Conservation (phyloP, 2,329 filamentous ascomycete species). For the Passalora sequoiae region DNA sequence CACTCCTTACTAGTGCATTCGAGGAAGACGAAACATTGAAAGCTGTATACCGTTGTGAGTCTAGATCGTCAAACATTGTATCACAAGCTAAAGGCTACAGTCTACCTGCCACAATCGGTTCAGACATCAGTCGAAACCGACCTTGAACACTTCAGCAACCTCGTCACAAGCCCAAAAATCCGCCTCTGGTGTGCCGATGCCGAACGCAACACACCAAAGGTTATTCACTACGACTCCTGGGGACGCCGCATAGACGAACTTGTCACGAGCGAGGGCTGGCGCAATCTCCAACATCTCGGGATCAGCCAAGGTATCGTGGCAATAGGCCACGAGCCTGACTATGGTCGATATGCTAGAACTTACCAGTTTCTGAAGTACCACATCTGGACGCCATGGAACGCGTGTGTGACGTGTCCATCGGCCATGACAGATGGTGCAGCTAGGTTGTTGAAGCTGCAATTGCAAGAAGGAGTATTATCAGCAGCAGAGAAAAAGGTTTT, state of each 20-base stretch:
- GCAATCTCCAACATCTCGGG: slow-evolving; percentile 55
- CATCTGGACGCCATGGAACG: slow-evolving; percentile 56
- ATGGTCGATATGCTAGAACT: slow-evolving; percentile 50
- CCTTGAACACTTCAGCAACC: slow-evolving; percentile 42
- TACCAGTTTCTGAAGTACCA: slow-evolving; percentile 57
- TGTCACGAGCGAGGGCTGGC: slow-evolving; percentile 64
- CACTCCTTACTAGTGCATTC: slow-evolving; percentile 7
- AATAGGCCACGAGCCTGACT: slow-evolving; percentile 53
- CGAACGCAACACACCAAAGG: slow-evolving; percentile 59
- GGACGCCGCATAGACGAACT: slow-evolving; percentile 56
- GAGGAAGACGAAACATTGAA: slow-evolving; percentile 15
- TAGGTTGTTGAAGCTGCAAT: slow-evolving; percentile 41
- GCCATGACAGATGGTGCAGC: slow-evolving; percentile 64
- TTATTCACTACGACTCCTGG: slow-evolving; percentile 58
- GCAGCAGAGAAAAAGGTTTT: slow-evolving; percentile 21
- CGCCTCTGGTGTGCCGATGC: slow-evolving; percentile 58
- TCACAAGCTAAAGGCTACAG: not conserved
- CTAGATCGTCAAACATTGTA: not conserved
- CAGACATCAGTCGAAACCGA: slow-evolving; percentile 8
- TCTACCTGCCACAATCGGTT: slow-evolving; percentile 41
- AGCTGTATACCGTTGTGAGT: slow-evolving; percentile 6
- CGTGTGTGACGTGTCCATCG: slow-evolving; percentile 59
- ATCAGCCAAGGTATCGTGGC: slow-evolving; percentile 56
- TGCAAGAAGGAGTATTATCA: slow-evolving; percentile 8
- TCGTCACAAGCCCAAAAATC: slow-evolving; percentile 51